Conservation (phyloP, 768 basidiomycete genomes). For the Suillus hirtellus region DNA sequence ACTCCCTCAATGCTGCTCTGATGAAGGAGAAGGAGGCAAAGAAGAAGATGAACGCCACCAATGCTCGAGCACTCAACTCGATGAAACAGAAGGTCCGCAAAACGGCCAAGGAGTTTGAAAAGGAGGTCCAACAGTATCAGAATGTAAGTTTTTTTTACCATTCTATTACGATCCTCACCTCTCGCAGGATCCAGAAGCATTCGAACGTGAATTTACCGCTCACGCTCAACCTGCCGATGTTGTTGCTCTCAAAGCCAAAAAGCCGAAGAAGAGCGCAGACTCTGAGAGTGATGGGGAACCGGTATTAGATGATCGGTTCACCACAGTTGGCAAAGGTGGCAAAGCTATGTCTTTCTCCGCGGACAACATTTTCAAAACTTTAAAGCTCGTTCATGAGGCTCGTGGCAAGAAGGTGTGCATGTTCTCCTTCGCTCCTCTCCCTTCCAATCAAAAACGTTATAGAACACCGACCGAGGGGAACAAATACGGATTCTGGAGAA, state of each 20-base stretch:
- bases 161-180: constrained; percentile 2
- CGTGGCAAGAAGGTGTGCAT: constrained; percentile 89
- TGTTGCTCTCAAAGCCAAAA: constrained; percentile 36
- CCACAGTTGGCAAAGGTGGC: constrained; percentile 89
- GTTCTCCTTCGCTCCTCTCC: not conserved
- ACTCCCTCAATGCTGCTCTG: constrained; percentile 68
- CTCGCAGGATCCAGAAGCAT: constrained; percentile 81
- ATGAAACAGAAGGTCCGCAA: constrained; percentile 99
- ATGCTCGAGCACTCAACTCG: constrained; percentile 92
- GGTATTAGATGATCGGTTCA: constrained; percentile 65
- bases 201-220: constrained; percentile 72
- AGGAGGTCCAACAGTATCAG: constrained; percentile 75
- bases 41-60: constrained; percentile 95
- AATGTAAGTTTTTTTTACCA: constrained; percentile 45
- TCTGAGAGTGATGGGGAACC: constrained; percentile 45
- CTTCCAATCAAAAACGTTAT: constrained; percentile 12
- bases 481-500: constrained; percentile 91
- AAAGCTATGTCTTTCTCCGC: constrained; percentile 79
- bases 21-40: constrained; percentile 87
- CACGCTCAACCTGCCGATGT: constrained; percentile 49
- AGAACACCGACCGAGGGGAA: constrained; percentile 97
- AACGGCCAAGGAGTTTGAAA: constrained; percentile 84
- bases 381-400: constrained; percentile 89
- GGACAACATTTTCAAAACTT: constrained; percentile 88
- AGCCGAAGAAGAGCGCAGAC: constrained; percentile 35